phyloP scores from a whole-genome alignment of 2,329 filamentous ascomycete genomes.

The Aspergillus hiratsukae region DNA sequence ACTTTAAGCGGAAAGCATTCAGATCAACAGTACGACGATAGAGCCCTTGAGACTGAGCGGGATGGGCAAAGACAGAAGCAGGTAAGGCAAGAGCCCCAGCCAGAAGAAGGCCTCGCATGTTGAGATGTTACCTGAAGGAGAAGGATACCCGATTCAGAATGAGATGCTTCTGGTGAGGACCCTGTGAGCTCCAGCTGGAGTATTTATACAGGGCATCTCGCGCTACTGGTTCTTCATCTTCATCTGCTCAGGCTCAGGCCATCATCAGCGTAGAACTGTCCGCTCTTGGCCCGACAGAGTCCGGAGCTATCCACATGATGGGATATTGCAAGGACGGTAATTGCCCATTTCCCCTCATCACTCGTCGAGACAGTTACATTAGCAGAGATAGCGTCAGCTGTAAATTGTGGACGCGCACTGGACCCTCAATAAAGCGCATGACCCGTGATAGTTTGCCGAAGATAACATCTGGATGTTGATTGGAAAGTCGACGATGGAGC shows the following conservation, averaged over 20 bases:
- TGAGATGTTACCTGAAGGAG: neutral
- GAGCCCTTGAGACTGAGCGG: neutral
- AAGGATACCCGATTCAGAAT: neutral
- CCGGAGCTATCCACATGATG: neutral
- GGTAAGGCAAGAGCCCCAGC: conserved; percentile 6
- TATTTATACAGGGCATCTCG: neutral
- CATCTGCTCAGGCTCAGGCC: neutral
- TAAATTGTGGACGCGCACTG: neutral
- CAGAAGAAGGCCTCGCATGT: conserved; percentile 5
- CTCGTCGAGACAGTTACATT: neutral
- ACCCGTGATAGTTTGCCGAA: neutral
- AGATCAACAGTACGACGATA: conserved; percentile 5
- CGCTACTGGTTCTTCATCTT: neutral
- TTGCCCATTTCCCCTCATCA: neutral
- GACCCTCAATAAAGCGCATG: neutral
- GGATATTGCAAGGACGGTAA: neutral
- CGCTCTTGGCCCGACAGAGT: neutral
- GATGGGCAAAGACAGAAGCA: conserved; percentile 2
- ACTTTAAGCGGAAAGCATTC: conserved; percentile 4
- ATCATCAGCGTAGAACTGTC: neutral
- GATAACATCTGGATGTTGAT: neutral
- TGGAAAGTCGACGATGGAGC: neutral
- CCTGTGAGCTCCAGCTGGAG: neutral
- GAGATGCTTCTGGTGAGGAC: neutral
- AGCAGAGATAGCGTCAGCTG: neutral